phyloP scores from a whole-genome alignment of 2,329 filamentous ascomycete genomes.

The Cladophialophora immunda region DNA sequence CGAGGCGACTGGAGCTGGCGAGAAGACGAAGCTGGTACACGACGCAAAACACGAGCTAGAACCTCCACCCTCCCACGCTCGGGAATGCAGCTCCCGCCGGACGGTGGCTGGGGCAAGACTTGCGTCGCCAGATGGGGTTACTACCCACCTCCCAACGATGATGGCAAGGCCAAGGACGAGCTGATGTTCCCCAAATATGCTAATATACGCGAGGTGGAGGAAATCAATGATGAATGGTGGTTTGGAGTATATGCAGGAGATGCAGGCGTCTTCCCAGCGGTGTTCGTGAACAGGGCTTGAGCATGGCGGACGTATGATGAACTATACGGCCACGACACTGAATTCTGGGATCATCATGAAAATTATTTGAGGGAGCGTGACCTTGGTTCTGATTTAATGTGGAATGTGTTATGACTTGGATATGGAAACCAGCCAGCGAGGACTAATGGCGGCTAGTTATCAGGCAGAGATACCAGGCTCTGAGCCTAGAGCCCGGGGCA shows the following conservation, averaged over 20 bases:
- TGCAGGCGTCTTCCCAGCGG: conserved; percentile 80
- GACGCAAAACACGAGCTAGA: conserved; percentile 29
- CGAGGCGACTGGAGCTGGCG: conserved; percentile 40
- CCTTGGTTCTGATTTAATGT: not conserved
- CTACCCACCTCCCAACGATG: conserved; percentile 76
- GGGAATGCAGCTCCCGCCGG: conserved; percentile 69
- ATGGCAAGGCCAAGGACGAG: conserved; percentile 63
- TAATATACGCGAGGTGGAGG: conserved; percentile 82
- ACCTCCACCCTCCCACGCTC: conserved; percentile 22
- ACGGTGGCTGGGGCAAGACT: conserved; percentile 74
- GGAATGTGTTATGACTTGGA: conserved; percentile 1
- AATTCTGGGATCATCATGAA: not conserved
- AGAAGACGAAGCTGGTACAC: conserved; percentile 33
- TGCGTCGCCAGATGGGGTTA: conserved; percentile 78
- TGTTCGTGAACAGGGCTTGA: conserved; percentile 66
- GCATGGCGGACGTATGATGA: not conserved
- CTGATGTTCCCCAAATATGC: conserved; percentile 83
- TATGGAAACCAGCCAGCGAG: not conserved
- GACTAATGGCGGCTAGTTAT: not conserved
- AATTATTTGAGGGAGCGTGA: not conserved
- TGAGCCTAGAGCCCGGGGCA: not conserved
- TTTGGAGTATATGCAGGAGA: conserved; percentile 84
- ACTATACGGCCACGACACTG: not conserved
- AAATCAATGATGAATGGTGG: conserved; percentile 91
- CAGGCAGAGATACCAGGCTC: not conserved